A percentile compares a stretch with the other conserved stretches of the same genome.
phyloP scores from a whole-genome alignment of 495 filamentous ascomycete genomes.

The Cercophora samala region DNA sequence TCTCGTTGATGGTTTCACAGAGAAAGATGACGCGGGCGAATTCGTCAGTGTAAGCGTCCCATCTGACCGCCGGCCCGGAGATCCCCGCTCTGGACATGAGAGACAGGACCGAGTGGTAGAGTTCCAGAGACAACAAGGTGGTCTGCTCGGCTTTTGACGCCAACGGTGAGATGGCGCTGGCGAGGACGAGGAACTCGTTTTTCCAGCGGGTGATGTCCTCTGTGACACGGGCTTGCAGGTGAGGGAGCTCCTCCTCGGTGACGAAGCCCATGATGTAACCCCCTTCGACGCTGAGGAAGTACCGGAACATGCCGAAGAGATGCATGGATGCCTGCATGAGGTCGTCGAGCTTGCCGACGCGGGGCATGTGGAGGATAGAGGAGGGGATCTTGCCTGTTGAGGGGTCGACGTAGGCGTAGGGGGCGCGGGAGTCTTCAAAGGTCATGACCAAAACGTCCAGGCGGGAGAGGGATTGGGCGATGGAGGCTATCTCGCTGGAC shows the following conservation, averaged over 20 bases:
- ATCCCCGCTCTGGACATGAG: conserved; percentile 9
- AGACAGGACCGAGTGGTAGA: conserved; percentile 15
- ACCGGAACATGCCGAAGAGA: conserved; percentile 12
- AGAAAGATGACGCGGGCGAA: conserved; percentile 19
- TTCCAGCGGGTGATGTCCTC: conserved; percentile 9
- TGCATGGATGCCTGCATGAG: conserved; percentile 4
- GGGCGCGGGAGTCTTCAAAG: conserved; percentile 13
- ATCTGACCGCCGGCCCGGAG: conserved; percentile 17
- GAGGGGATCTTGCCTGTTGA: not conserved
- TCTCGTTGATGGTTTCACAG: conserved; percentile 4
- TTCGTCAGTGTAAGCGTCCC: conserved; percentile 8
- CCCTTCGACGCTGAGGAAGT: conserved; percentile 3
- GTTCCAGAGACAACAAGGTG: conserved; percentile 12
- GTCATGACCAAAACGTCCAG: conserved; percentile 22
- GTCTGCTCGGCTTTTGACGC: not conserved
- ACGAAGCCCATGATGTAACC: not conserved
- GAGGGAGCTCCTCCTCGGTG: not conserved
- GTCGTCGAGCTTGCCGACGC: not conserved
- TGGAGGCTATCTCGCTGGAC: conserved; percentile 6
- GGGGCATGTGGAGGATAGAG: not conserved
- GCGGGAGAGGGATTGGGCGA: conserved; percentile 18
- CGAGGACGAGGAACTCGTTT: not conserved
- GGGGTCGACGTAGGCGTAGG: conserved; percentile 14
- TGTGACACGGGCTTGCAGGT: not conserved
- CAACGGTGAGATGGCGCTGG: not conserved